Evolutionary conservation across 2,329 filamentous ascomycete species (phyloP).

Genomic region (Aureobasidium mangrovei): DNA sequence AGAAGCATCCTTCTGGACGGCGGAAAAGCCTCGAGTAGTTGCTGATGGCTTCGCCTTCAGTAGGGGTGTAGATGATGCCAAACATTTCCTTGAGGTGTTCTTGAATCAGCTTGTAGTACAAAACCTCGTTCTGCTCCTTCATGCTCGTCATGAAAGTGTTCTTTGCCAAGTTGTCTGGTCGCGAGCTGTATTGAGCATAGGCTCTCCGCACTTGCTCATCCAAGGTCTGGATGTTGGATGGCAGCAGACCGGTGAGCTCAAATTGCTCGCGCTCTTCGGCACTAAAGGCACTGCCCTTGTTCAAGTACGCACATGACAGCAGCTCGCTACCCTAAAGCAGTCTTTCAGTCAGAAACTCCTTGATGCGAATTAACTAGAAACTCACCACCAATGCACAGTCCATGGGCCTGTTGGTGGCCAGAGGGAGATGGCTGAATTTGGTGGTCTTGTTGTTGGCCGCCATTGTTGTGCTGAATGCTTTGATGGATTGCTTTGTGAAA

Average conservation of each 20-base stretch:
- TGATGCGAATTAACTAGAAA: not conserved
- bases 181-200: conserved; percentile 66
- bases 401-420: conserved; percentile 9
- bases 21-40: conserved; percentile 74
- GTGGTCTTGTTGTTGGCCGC: not conserved
- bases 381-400: conserved; percentile 17
- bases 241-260: conserved; percentile 63
- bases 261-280: conserved; percentile 60
- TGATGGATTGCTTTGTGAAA: not conserved
- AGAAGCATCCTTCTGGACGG: conserved; percentile 69
- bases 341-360: not conserved
- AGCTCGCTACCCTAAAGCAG: conserved; percentile 35
- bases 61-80: conserved; percentile 82
- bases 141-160: conserved; percentile 82
- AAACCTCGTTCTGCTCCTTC: conserved; percentile 75
- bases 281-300: conserved; percentile 76
- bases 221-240: conserved; percentile 61
- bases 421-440: conserved; percentile 12
- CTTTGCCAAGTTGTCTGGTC: conserved; percentile 60
- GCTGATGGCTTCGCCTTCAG: conserved; percentile 79
- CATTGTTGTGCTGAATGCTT: conserved; percentile 2
- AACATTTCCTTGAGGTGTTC: conserved; percentile 83
- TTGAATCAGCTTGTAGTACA: conserved; percentile 73
- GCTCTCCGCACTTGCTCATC: conserved; percentile 69
- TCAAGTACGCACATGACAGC: conserved; percentile 60